Percentiles rank a stretch among this genome's conserved stretches.
Evolutionary conservation across 2,329 filamentous ascomycete species (phyloP).

Genomic region (Fusarium pilosicola): DNA sequence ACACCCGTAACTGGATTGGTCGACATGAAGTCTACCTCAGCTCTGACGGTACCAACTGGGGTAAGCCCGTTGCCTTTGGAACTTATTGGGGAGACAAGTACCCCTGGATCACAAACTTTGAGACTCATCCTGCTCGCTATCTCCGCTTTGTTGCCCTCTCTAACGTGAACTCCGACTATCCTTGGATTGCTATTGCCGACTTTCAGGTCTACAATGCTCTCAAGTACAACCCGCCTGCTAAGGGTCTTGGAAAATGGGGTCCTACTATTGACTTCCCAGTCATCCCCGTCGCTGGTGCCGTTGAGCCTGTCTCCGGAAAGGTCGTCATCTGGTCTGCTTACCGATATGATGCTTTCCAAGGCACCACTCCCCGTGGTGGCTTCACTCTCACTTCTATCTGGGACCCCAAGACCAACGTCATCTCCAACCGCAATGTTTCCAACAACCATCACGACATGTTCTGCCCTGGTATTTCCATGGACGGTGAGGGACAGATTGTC

Average conservation of each 20-base stretch:
- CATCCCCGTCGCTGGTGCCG: conserved; percentile 33
- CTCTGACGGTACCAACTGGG: conserved; percentile 31
- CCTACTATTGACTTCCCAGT: conserved; percentile 34
- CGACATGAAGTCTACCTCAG: conserved; percentile 29
- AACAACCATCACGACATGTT: conserved; percentile 66
- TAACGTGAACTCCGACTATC: conserved; percentile 11
- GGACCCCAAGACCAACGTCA: conserved; percentile 30
- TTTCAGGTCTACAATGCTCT: conserved; percentile 30
- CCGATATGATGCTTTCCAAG: conserved; percentile 31
- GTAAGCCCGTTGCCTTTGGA: conserved; percentile 26
- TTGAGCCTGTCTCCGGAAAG: conserved; percentile 30
- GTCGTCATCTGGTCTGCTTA: conserved; percentile 37
- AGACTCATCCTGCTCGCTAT: conserved; percentile 35
- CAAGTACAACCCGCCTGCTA: conserved; percentile 18
- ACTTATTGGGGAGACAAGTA: conserved; percentile 35
- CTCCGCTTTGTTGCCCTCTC: conserved; percentile 27
- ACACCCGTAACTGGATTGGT: conserved; percentile 24
- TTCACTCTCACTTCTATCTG: conserved; percentile 34
- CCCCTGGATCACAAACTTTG: conserved; percentile 30
- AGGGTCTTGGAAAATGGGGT: conserved; percentile 32
- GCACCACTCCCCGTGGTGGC: conserved; percentile 24
- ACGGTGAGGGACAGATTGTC: conserved; percentile 60
- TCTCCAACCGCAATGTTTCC: conserved; percentile 39
- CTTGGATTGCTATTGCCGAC: conserved; percentile 35
- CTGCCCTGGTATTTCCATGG: conserved; percentile 64